These are phyloP conservation scores for Arctostaphylos glauca DNA, from an alignment of 148 eudicot species.

Conservation along the genomic window DNA sequence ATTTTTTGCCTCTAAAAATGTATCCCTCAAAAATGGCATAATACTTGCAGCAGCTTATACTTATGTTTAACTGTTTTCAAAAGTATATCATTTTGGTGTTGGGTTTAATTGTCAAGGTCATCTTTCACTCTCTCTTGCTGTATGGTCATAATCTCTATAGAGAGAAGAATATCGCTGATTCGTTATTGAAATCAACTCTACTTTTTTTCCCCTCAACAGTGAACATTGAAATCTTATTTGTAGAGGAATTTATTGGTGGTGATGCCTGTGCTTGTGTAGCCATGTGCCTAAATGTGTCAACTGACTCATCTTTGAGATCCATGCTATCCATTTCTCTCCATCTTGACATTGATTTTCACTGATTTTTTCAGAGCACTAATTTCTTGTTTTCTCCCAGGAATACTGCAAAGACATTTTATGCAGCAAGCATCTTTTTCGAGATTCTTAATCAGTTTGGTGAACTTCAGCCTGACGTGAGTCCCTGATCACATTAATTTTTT, in stretches of 20 bases:
- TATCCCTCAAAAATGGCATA: not conserved
- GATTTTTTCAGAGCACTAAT: not conserved
- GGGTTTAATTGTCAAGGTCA: not conserved
- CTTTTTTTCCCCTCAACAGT: not conserved
- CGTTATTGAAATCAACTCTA: not conserved
- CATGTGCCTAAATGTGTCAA: not conserved
- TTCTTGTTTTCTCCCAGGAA: constrained; percentile 42
- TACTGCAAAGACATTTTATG: constrained; percentile 95
- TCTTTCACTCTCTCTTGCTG: not conserved
- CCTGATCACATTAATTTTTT: not conserved
- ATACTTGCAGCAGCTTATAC: not conserved
- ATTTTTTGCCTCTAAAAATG: not conserved
- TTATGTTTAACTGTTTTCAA: not conserved
- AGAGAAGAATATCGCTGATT: not conserved
- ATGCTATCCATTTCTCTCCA: not conserved
- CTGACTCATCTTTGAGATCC: not conserved
- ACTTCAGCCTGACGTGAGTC: constrained; percentile 82
- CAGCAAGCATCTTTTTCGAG: constrained; percentile 97
- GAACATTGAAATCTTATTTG: not conserved
- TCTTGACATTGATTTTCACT: not conserved
- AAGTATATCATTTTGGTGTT: not conserved
- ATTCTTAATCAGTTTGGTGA: constrained; percentile 91
- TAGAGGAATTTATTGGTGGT: not conserved
- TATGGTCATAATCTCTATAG: not conserved
- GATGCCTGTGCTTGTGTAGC: not conserved